Percentiles rank a stretch among this genome's conserved stretches.
Evolutionary conservation across 495 filamentous ascomycete species (phyloP).

Genomic region (Hypoxylon crocopeplum): DNA sequence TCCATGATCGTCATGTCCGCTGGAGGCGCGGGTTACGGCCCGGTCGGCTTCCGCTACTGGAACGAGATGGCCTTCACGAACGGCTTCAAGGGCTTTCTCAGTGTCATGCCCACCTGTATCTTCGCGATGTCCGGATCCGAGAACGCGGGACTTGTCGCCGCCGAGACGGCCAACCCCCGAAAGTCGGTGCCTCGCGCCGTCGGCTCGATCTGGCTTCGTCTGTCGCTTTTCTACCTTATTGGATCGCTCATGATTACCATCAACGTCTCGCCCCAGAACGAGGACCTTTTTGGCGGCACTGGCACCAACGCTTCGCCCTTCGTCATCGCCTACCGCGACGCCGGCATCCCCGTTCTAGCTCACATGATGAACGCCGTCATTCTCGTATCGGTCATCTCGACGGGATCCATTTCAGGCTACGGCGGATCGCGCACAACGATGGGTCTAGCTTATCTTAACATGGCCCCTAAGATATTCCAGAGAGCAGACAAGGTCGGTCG

Average conservation of each 20-base stretch:
- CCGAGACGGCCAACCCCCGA: conserved; percentile 62
- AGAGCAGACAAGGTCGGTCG: conserved; percentile 61
- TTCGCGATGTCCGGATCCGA: conserved; percentile 70
- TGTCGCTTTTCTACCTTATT: conserved; percentile 65
- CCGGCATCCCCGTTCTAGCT: conserved; percentile 64
- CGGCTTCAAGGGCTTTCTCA: conserved; percentile 65
- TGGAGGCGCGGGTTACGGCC: conserved; percentile 55
- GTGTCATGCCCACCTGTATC: conserved; percentile 66
- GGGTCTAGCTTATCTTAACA: conserved; percentile 55
- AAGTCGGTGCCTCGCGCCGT: conserved; percentile 61
- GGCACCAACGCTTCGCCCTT: conserved; percentile 65
- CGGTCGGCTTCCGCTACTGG: conserved; percentile 56
- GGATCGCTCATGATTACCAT: conserved; percentile 67
- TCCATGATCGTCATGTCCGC: conserved; percentile 66
- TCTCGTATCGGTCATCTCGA: conserved; percentile 56
- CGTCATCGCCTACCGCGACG: conserved; percentile 65
- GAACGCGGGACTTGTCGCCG: conserved; percentile 65
- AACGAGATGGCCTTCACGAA: conserved; percentile 61
- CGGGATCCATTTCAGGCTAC: conserved; percentile 64
- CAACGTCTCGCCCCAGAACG: conserved; percentile 59
- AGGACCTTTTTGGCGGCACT: conserved; percentile 51
- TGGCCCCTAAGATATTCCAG: conserved; percentile 57
- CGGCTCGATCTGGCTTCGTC: conserved; percentile 66
- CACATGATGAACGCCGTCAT: conserved; percentile 71
- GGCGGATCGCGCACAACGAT: conserved; percentile 64